These are phyloP conservation scores for Phtheirospermum japonicum DNA, from an alignment of 257 asterid species.

Conservation along the genomic window DNA sequence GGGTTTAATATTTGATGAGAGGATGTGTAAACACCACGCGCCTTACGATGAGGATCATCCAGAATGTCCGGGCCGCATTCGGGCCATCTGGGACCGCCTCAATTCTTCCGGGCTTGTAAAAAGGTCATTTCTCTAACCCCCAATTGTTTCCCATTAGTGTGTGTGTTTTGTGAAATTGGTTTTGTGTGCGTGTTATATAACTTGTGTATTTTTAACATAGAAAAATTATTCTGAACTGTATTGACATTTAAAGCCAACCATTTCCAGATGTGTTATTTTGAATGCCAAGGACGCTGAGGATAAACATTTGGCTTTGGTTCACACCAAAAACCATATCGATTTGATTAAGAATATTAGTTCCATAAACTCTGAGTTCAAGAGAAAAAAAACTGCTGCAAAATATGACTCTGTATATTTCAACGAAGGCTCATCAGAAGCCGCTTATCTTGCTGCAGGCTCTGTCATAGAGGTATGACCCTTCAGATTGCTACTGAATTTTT, in stretches of 20 bases:
- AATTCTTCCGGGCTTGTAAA: slow-evolving; percentile 58
- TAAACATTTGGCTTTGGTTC: slow-evolving; percentile 67
- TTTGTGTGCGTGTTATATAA: background rate
- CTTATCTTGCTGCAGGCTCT: slow-evolving; percentile 91
- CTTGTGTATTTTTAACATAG: background rate
- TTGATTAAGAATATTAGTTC: slow-evolving; percentile 72
- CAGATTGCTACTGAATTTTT: slow-evolving; percentile 5
- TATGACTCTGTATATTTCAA: slow-evolving; percentile 86
- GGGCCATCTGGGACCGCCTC: slow-evolving; percentile 71
- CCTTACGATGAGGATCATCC: slow-evolving; percentile 58
- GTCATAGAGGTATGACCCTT: slow-evolving; percentile 64
- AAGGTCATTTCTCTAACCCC: slow-evolving; percentile 40
- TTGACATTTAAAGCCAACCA: background rate
- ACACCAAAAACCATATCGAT: slow-evolving; percentile 55
- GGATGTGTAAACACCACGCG: slow-evolving; percentile 72
- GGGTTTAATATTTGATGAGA: slow-evolving; percentile 75
- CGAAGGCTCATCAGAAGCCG: slow-evolving; percentile 86
- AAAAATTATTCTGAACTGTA: slow-evolving; percentile 1
- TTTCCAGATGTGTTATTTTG: slow-evolving; percentile 68
- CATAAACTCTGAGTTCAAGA: slow-evolving; percentile 33
- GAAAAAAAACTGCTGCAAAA: slow-evolving; percentile 45
- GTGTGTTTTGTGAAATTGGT: slow-evolving; percentile 10
- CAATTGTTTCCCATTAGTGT: background rate
- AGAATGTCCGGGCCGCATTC: slow-evolving; percentile 73
- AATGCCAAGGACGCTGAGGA: slow-evolving; percentile 67